Base-by-base conservation (phyloP, 2,329 filamentous ascomycete genomes). In the Amauroascus verrucosus region DNA sequence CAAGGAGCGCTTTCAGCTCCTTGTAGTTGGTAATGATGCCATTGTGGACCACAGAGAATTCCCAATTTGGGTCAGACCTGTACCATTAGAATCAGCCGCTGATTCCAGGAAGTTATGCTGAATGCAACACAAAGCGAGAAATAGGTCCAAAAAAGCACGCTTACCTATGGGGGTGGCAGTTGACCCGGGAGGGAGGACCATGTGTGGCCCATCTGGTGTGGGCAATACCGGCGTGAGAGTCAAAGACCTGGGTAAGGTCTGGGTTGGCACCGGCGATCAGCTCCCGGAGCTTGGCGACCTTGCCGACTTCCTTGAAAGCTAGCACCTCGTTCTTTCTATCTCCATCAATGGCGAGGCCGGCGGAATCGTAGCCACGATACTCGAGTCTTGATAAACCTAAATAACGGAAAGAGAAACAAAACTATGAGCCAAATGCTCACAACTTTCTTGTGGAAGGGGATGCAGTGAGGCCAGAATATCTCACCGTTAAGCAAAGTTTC, bases 11-110 rank as follows among this genome's bases (percentile, higher is more conserved):
- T 83, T 91, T 95, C 65, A 98, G 78, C 77, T 98, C 93, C 81
- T 98, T 98, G 83, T 98, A 98, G 82, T 98, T 98, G 77, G 93
- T 98, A 75, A 98, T 98, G 80, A 98, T 98, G 69, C 93, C 93
- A 75, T 98, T 98, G 85, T 98, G 93, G 57, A 97, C 93, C 64
- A 98, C 84, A 61, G 88, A 81, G 73, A 98, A 98, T 75, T 98
- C 86, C 89, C 91, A 98, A 66, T 77, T 87, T 64, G 85, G 82
- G 72, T 98, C 93, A 61, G 91, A 97, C 73, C 90, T 94, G 18
- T 32, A 16, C n/a, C n/a, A 22, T 5, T 14, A 14, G 4, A 5
- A 40, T 53, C 11, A 53, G 41, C 18, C 6, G n/a, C n/a, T n/a
- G n/a, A n/a, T n/a, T n/a, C n/a, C n/a, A n/a, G n/a, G n/a, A n/a